Percentiles rank a stretch among this genome's conserved stretches.
Conservation (phyloP, 805 yeast species). For the Metschnikowia kunwiensis region DNA sequence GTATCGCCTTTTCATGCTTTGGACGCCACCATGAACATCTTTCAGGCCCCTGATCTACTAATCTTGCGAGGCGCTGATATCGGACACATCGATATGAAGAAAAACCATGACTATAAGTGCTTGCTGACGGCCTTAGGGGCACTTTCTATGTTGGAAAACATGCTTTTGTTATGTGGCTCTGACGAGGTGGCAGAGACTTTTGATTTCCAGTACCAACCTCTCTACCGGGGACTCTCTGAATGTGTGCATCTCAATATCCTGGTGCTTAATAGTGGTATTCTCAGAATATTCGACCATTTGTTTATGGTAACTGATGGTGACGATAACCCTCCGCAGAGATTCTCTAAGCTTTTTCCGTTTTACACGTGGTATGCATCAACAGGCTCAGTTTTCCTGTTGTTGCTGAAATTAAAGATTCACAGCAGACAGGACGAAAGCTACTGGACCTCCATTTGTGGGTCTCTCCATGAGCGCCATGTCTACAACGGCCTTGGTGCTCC, state of each 20-base stretch:
- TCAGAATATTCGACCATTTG: conserved; percentile 38
- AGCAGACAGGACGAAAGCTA: conserved; percentile 29
- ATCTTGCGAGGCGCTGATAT: conserved; percentile 10
- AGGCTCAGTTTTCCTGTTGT: conserved; percentile 39
- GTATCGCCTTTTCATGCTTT: conserved; percentile 35
- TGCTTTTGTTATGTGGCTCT: conserved; percentile 17
- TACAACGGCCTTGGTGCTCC: conserved; percentile 41
- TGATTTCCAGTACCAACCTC: conserved; percentile 19
- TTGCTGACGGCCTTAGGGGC: conserved; percentile 32
- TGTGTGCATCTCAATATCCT: conserved; percentile 36
- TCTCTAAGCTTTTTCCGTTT: conserved; percentile 33
- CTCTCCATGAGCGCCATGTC: conserved; percentile 31
- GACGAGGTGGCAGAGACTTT: conserved; percentile 2
- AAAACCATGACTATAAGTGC: not conserved
- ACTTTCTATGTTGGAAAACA: conserved; percentile 32
- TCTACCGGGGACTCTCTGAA: conserved; percentile 33
- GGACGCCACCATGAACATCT: conserved; percentile 19
- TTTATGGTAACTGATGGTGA: conserved; percentile 28
- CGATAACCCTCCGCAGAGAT: conserved; percentile 11
- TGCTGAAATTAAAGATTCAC: conserved; percentile 23
- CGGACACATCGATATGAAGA: conserved; percentile 4
- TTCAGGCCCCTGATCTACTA: conserved; percentile 24
- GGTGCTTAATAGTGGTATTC: conserved; percentile 38
- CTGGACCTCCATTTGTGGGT: conserved; percentile 34
- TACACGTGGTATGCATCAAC: conserved; percentile 40